Evolutionary conservation across 2,329 filamentous ascomycete genomes (phyloP), one percentile per base, ranked within the genome.

Genomic region (Clonostachys rosea): DNA sequence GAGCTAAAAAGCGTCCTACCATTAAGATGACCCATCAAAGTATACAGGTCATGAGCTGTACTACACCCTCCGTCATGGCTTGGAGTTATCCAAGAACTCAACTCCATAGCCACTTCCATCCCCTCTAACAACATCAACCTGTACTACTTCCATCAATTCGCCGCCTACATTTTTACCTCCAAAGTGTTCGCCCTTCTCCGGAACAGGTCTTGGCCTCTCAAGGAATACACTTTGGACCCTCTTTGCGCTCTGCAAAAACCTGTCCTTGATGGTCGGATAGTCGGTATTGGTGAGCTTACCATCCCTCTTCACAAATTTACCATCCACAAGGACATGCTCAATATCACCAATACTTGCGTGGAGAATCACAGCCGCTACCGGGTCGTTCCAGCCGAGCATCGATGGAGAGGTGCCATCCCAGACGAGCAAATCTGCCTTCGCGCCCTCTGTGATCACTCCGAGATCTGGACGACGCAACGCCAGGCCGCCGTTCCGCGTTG

Each of bases 321-420:
- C 78, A 44, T 73, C 68, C 0, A 80, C 69, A 8, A 78, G 48
- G 1, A 81, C 78, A 45, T 74, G 64, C 47, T 70, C 56, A 17
- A 82, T 62, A 48, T 82, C 76, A 0, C 73, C 76, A 5, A 76
- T 68, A 46, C 68, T 75, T 1, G 76, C 69, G 49, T 83, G 78
- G 34, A 83, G 59, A 24, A 83, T 71, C 1, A 83, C 64, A 0
- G 79, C 79, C 0, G 78, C 78, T 5, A 83, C 67, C 0, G 78
- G 76, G 47, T 82, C 77, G 6, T 52, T 61, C 76, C 76, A 81
- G 5, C 78, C 78, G 1, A 81, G 61, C 56, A 83, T 61, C 2
- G 64, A 62, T 0, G 76, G 75, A 0, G 69, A 66, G 2, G 67
- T 60, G 1, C 73, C 75, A 48, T 79, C 66, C 63, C 75, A 81